phyloP scores from a whole-genome alignment of 1,284 basidiomycete species.

The Meira nashicola region DNA sequence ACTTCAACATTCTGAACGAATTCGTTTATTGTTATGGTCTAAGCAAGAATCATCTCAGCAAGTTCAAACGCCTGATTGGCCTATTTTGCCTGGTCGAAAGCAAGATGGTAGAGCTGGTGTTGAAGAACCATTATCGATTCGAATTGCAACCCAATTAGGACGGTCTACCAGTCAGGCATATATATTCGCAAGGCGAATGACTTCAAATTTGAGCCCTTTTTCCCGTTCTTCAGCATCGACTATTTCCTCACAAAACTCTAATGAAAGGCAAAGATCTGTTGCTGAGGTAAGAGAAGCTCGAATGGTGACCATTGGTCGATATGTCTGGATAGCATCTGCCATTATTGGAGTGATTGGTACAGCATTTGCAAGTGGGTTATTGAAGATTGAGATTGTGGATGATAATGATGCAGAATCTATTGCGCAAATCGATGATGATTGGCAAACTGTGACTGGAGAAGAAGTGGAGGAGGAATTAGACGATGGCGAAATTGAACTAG shows the following conservation, averaged over 20 bases:
- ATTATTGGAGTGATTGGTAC: slow-evolving; percentile 10
- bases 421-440: background rate
- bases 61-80: slow-evolving; percentile 1
- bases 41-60: background rate
- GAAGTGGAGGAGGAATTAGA: background rate
- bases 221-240: background rate
- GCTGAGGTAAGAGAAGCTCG: slow-evolving; percentile 1
- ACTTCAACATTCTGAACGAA: background rate
- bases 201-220: background rate
- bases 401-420: slow-evolving; percentile 7
- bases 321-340: slow-evolving; percentile 10
- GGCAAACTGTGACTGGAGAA: background rate
- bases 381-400: slow-evolving; percentile 1
- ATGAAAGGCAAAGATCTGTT: background rate
- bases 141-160: slow-evolving; percentile 1
- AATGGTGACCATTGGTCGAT: slow-evolving; percentile 1
- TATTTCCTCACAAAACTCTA: background rate
- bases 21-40: slow-evolving; percentile 8
- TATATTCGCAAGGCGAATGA: background rate
- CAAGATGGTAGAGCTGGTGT: background rate
- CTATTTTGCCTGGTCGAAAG: background rate
- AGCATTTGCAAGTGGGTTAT: slow-evolving; percentile 12
- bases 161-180: background rate
- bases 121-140: background rate
- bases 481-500: background rate